Conservation (phyloP, 2,329 filamentous ascomycete species). For the Pseudophaeomoniella oleicola region DNA sequence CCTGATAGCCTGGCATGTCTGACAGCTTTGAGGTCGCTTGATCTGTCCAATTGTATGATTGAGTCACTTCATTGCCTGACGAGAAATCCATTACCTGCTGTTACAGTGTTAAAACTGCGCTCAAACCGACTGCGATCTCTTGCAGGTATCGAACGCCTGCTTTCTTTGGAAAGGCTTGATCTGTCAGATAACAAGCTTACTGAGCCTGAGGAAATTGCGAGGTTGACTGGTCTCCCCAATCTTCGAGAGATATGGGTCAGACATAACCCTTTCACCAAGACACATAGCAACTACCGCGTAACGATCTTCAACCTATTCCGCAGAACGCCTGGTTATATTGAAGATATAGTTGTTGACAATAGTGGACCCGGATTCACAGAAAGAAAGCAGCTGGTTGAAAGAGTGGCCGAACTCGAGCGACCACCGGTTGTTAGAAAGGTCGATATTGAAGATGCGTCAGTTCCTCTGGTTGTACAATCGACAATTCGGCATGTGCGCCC, state of each 20-base stretch:
- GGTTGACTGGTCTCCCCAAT: slow-evolving; percentile 79
- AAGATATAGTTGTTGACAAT: slow-evolving; percentile 82
- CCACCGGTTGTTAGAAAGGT: slow-evolving; percentile 65
- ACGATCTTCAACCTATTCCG: slow-evolving; percentile 95
- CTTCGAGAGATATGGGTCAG: slow-evolving; percentile 86
- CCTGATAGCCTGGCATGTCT: slow-evolving; percentile 80
- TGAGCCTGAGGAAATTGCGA: slow-evolving; percentile 82
- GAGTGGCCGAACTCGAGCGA: slow-evolving; percentile 58
- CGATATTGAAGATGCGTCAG: slow-evolving; percentile 39
- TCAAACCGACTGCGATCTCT: slow-evolving; percentile 77
- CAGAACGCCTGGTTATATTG: slow-evolving; percentile 71
- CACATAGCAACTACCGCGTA: slow-evolving; percentile 70
- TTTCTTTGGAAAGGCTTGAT: slow-evolving; percentile 79
- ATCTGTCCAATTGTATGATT: slow-evolving; percentile 96
- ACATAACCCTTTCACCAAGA: slow-evolving; percentile 82
- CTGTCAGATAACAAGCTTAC: slow-evolving; percentile 77
- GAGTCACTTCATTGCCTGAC: slow-evolving; percentile 78
- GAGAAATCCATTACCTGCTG: slow-evolving; percentile 76
- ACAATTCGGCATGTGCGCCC: background rate
- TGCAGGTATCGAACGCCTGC: slow-evolving; percentile 76
- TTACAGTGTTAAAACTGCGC: slow-evolving; percentile 81
- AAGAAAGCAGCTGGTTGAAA: slow-evolving; percentile 68
- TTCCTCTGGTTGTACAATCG: background rate
- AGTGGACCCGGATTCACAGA: slow-evolving; percentile 73
- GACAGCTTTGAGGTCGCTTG: slow-evolving; percentile 77